These are phyloP conservation scores for Bacidia rubella DNA, from an alignment of 495 filamentous ascomycete genomes.

Conservation along the genomic window DNA sequence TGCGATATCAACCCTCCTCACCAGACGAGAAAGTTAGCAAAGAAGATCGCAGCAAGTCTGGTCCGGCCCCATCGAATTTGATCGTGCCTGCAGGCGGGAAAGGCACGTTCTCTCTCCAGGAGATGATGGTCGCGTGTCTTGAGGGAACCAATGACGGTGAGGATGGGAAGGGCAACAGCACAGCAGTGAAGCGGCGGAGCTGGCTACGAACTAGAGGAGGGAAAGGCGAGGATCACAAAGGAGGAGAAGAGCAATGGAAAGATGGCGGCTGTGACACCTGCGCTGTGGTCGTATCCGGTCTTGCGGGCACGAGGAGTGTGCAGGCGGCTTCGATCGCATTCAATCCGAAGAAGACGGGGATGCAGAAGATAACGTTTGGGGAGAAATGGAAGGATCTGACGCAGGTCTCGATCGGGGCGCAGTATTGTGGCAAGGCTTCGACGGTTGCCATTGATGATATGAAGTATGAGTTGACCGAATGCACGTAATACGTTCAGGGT, in stretches of 20 bases:
- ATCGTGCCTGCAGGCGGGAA: neutral
- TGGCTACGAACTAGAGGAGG: neutral
- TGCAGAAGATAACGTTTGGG: neutral
- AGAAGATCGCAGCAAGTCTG: neutral
- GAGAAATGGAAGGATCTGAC: neutral
- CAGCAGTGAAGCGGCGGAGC: too few species aligned
- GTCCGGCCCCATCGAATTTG: neutral
- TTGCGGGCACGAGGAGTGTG: neutral
- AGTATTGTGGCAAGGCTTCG: neutral
- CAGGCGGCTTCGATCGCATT: neutral
- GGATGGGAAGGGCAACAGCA: neutral
- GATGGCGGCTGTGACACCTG: neutral
- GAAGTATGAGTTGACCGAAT: neutral
- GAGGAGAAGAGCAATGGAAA: neutral
- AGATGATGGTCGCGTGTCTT: neutral
- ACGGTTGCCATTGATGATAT: neutral
- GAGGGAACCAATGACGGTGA: neutral
- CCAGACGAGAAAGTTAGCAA: slow-evolving; percentile 4
- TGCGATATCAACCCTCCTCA: neutral
- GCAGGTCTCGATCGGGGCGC: neutral
- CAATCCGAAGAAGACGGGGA: neutral
- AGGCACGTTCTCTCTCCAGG: neutral
- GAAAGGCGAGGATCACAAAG: neutral
- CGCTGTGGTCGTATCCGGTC: neutral
- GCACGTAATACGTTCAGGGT: neutral